Evolutionary conservation across 176 grass and related monocot species (phyloP), one percentile per base, ranked within the genome.

Genomic region (Eragrostis nindensis): DNA sequence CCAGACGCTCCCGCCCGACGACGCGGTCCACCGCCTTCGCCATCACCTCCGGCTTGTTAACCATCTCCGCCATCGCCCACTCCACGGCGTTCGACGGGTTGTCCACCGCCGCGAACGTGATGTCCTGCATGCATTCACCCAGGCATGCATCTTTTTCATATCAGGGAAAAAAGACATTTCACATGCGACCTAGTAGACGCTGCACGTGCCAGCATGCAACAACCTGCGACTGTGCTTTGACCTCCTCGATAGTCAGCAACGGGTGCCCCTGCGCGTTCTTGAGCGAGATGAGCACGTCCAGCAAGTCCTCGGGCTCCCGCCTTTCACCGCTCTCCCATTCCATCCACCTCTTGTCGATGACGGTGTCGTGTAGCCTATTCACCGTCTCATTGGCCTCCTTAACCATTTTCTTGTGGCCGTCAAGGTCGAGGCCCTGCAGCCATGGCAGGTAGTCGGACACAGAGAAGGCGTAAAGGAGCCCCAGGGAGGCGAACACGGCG

Each of bases 1-100:
- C 45, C 21, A 82, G 43, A 6, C 78, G 63, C 4, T 70, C 72
- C 4, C 32, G 24, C 1, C 85, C 85, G 2, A 77, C 79, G n/a
- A 87, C 79, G 15, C 44, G 14, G 66, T 78, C 79, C 42, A 87
- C 2, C 11, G 79, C 79, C 80, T 77, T 82, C 21, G 15, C 19
- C 16, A 87, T 24, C 52, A 72, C 16, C 21, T 60, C 61, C 10
- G 76, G 84, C 18, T n/a, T 8, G 39, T 57, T 48, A 1, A 68
- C 18, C 68, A 86, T 39, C 68, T 86, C 68, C 0, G 84, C 84
- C 22, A 68, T 11, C 0, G 66, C 60, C 84, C 84, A 86, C 39
- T 86, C 84, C 0, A 46, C 47, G 13, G 55, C 52, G 11, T 86
- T 80, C 0, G 77, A 80, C 39, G 77, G 61, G 25, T 86, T 86